Evolutionary conservation across 345 rosid species (phyloP), one percentile per base, ranked within the genome.

Genomic region (Hypericum androsaemum): DNA sequence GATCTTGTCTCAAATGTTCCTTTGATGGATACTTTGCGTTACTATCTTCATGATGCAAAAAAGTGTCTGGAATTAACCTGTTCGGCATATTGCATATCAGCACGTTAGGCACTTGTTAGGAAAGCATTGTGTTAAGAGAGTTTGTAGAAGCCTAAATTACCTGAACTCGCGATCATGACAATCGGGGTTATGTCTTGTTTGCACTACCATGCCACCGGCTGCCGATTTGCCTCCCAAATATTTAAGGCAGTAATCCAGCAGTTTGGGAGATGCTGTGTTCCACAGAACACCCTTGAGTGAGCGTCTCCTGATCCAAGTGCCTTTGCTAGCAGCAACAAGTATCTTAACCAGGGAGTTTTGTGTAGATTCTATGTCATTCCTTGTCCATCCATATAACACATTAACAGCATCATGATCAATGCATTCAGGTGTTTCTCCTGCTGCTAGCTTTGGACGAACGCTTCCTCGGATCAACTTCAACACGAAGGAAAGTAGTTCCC

Each of bases 211-310:
- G 43, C 74, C 68, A 48, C 63, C 58, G 15, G 71, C 52, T 10
- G 58, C 66, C 46, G 68, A 44, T 28, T 52, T 64, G 49, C 84
- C 88, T 40, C 68, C 73, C 39, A 79, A 46, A 69, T 83, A 75
- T 66, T 73, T 78, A 41, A 82, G 83, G 71, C 82, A 78, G 50
- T 82, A 86, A 61, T 86, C 74, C 49, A 83, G 71, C 37, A 80
- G 80, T 60, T 78, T 78, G 5, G 73, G 70, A 45, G 90, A 73
- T 8, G 78, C 84, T 50, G 65, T 56, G 53, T 62, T 78, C 61
- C 64, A 75, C 60, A 77, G 12, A 41, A 70, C 76, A 50, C 82
- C 80, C 60, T 80, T 86, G 5, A 83, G 86, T 50, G 81, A 57
- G 62, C 71, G 74, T 70, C 81, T 70, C 5, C 66, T 43, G 6